A percentile compares a stretch with the other conserved stretches of the same genome.
Conservation (phyloP, 805 yeast genomes). For the Yamadazyma scolyti region DNA sequence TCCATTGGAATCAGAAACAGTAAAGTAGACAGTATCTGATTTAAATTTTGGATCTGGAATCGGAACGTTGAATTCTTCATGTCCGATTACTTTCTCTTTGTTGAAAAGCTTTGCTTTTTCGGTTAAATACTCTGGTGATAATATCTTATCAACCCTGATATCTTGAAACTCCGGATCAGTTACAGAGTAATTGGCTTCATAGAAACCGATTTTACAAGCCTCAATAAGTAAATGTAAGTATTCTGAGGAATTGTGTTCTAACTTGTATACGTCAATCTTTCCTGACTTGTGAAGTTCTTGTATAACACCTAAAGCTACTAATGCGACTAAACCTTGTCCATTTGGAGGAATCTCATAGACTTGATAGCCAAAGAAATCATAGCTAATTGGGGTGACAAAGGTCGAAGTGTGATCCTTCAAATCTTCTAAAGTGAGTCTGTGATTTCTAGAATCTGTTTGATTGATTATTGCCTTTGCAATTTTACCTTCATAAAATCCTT, state of each 20-base stretch:
- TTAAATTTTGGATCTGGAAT: constrained; percentile 55
- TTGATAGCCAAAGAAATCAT: constrained; percentile 47
- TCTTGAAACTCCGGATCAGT: constrained; percentile 52
- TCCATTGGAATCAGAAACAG: constrained; percentile 64
- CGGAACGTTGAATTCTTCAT: constrained; percentile 43
- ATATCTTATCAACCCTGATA: constrained; percentile 37
- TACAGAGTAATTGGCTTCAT: constrained; percentile 71
- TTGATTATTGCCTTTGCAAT: constrained; percentile 62
- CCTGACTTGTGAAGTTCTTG: constrained; percentile 48
- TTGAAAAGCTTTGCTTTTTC: constrained; percentile 47
- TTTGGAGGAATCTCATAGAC: constrained; percentile 86
- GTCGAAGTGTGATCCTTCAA: constrained; percentile 55
- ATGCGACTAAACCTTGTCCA: constrained; percentile 77
- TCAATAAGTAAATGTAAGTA: constrained; percentile 71
- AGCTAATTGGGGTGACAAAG: constrained; percentile 60
- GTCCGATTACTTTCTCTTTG: constrained; percentile 35
- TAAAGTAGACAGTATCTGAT: constrained; percentile 71
- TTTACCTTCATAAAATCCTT: constrained; percentile 68
- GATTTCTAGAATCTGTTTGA: constrained; percentile 51
- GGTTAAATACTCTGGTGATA: constrained; percentile 47
- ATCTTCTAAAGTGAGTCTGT: constrained; percentile 55
- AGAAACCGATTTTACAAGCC: constrained; percentile 66
- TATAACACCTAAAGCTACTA: constrained; percentile 65
- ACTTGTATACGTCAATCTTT: constrained; percentile 32
- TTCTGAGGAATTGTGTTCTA: constrained; percentile 65